A percentile compares a stretch with the other conserved stretches of the same genome.
phyloP scores from a whole-genome alignment of 179 eudicot genomes.

The Camellia oleifera region DNA sequence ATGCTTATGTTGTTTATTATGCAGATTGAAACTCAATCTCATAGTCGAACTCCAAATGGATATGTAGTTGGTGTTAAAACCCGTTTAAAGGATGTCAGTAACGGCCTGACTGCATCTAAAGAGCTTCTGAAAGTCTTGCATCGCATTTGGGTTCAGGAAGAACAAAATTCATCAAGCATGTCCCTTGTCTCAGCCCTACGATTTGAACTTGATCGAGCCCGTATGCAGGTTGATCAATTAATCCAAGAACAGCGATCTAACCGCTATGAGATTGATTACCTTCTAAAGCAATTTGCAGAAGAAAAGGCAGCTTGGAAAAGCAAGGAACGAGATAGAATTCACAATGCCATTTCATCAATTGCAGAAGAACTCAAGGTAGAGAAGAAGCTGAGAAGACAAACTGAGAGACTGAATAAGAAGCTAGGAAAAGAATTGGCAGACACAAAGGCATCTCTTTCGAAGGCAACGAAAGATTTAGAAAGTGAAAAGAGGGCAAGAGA shows the following conservation, averaged over 20 bases:
- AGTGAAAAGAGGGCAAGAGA: slow-evolving; percentile 64
- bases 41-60: slow-evolving; percentile 28
- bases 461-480: slow-evolving; percentile 49
- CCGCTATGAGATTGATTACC: slow-evolving; percentile 32
- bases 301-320: slow-evolving; percentile 67
- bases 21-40: slow-evolving; percentile 48
- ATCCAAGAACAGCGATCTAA: slow-evolving; percentile 47
- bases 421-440: slow-evolving; percentile 64
- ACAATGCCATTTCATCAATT: slow-evolving; percentile 39
- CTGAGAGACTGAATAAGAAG: slow-evolving; percentile 74
- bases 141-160: slow-evolving; percentile 48
- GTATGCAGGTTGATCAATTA: slow-evolving; percentile 49
- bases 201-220: slow-evolving; percentile 66
- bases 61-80: slow-evolving; percentile 30
- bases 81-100: slow-evolving; percentile 62
- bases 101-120: slow-evolving; percentile 65
- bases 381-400: slow-evolving; percentile 62
- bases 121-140: slow-evolving; percentile 74
- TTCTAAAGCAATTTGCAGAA: slow-evolving; percentile 57
- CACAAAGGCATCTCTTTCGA: slow-evolving; percentile 37
- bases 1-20: slow-evolving; percentile 4
- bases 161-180: slow-evolving; percentile 49
- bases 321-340: slow-evolving; percentile 55
- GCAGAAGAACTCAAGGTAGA: slow-evolving; percentile 59
- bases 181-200: slow-evolving; percentile 68